A percentile compares a stretch with the other conserved stretches of the same genome.
Conservation (phyloP, 1,284 basidiomycete species). For the Leccinum huronense region DNA sequence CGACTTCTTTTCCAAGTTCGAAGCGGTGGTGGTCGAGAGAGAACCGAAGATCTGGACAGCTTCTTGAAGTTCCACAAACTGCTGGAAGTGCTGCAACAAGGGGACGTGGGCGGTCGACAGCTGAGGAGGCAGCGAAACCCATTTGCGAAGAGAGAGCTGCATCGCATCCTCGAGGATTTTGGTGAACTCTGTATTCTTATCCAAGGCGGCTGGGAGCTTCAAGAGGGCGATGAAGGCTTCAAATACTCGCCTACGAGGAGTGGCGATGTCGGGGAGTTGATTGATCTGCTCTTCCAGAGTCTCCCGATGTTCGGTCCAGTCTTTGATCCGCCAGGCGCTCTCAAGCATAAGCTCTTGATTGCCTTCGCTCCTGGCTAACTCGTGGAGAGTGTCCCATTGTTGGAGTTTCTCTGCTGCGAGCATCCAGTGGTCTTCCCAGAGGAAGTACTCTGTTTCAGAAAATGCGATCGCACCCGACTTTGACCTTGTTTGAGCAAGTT, state of each 20-base stretch:
- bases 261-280: constrained; percentile 81
- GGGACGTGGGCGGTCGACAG: constrained; percentile 94
- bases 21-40: constrained; percentile 81
- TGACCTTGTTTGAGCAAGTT: constrained; percentile 87
- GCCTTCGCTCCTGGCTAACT: constrained; percentile 88
- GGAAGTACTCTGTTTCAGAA: constrained; percentile 92
- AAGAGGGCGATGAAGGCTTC: constrained; percentile 92
- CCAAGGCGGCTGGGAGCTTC: constrained; percentile 61
- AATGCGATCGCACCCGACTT: constrained; percentile 85
- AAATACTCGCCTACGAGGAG: constrained; percentile 92
- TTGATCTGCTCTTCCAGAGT: constrained; percentile 84
- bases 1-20: constrained; percentile 93
- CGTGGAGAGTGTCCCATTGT: constrained; percentile 95
- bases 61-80: constrained; percentile 97
- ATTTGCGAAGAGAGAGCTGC: constrained; percentile 95
- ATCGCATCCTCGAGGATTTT: constrained; percentile 94
- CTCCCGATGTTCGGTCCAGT: constrained; percentile 86
- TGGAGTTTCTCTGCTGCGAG: constrained; percentile 94
- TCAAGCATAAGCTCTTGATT: constrained; percentile 94
- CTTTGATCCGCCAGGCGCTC: constrained; percentile 92
- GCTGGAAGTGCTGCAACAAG: constrained; percentile 96
- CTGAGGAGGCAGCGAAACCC: constrained; percentile 84
- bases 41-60: constrained; percentile 94
- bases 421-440: constrained; percentile 99
- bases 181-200: constrained; percentile 80